These are phyloP conservation scores for Passalora sequoiae DNA, from an alignment of 2,329 filamentous ascomycete species.

Conservation along the genomic window DNA sequence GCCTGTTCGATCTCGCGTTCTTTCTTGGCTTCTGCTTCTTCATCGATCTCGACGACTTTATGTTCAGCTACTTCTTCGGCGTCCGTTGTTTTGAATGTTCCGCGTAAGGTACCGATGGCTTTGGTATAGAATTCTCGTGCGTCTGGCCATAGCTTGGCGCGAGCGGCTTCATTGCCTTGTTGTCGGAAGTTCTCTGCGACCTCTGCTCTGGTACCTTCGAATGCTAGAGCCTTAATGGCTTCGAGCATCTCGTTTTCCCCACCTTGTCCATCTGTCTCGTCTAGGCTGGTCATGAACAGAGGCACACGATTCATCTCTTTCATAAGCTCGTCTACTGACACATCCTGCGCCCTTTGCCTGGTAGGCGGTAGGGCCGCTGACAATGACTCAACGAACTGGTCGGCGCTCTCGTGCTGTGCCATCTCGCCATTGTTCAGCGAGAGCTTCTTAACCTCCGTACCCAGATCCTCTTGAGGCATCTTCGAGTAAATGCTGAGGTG, in stretches of 20 bases:
- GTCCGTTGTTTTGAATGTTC: slow-evolving; percentile 16
- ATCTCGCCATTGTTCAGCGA: slow-evolving; percentile 6
- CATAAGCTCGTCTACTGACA: slow-evolving; percentile 56
- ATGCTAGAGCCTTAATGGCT: slow-evolving; percentile 81
- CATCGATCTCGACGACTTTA: slow-evolving; percentile 48
- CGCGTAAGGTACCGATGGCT: slow-evolving; percentile 64
- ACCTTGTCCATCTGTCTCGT: slow-evolving; percentile 51
- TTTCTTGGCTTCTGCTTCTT: slow-evolving; percentile 55
- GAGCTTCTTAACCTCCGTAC: background rate
- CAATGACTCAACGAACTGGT: slow-evolving; percentile 20
- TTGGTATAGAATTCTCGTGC: slow-evolving; percentile 90
- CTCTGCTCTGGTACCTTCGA: slow-evolving; percentile 84
- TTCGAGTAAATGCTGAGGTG: background rate
- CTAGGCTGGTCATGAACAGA: slow-evolving; percentile 92
- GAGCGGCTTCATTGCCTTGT: slow-evolving; percentile 85
- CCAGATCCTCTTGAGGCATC: slow-evolving; percentile 1
- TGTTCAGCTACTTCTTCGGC: slow-evolving; percentile 5
- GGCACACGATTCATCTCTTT: slow-evolving; percentile 66
- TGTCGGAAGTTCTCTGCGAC: slow-evolving; percentile 81
- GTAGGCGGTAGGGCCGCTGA: slow-evolving; percentile 51
- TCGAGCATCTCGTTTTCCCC: slow-evolving; percentile 76
- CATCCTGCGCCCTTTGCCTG: slow-evolving; percentile 53
- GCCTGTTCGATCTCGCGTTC: slow-evolving; percentile 66
- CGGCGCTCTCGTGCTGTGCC: slow-evolving; percentile 12
- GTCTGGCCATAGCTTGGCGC: slow-evolving; percentile 67